These are phyloP conservation scores for Nematodospora valgi DNA, from an alignment of 805 yeast species.

Conservation along the genomic window DNA sequence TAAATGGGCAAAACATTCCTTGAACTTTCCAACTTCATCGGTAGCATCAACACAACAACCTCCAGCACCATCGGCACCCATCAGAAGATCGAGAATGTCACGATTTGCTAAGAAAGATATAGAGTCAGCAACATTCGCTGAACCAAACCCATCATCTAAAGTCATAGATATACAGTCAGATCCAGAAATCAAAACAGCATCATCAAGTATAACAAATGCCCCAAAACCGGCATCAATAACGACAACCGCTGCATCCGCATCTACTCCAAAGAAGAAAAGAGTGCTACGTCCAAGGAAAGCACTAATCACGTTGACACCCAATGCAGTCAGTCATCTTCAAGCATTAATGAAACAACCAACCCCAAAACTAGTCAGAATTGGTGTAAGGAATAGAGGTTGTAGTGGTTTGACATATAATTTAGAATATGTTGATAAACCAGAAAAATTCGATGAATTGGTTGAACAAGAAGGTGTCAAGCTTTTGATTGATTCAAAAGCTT, in stretches of 20 bases:
- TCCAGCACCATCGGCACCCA: constrained; percentile 12
- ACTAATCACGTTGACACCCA: constrained; percentile 72
- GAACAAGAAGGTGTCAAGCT: constrained; percentile 93
- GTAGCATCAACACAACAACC: constrained; percentile 8
- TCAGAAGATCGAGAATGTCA: constrained; percentile 33
- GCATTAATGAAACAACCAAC: constrained; percentile 72
- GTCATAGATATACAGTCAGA: constrained; percentile 5
- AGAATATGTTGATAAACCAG: constrained; percentile 86
- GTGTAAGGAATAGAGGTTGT: constrained; percentile 95
- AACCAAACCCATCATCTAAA: constrained; percentile 1
- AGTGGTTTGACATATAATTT: constrained; percentile 91
- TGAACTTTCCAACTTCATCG: constrained; percentile 16
- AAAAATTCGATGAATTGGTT: constrained; percentile 92
- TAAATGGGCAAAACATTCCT: constrained; percentile 32
- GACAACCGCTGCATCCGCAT: constrained; percentile 7
- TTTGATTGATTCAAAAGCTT: constrained; percentile 90
- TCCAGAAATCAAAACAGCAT: constrained; percentile 8
- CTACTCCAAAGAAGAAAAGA: constrained; percentile 36
- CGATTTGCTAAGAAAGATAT: constrained; percentile 14
- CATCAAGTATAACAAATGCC: constrained; percentile 2
- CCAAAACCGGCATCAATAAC: constrained; percentile 2
- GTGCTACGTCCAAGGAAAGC: constrained; percentile 85
- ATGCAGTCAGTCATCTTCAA: constrained; percentile 70
- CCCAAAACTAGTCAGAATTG: constrained; percentile 86
- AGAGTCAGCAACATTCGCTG: constrained; percentile 8